Evolutionary conservation across 192 early-diverging fungal species (phyloP).

Genomic region (Coemansia sp.): DNA sequence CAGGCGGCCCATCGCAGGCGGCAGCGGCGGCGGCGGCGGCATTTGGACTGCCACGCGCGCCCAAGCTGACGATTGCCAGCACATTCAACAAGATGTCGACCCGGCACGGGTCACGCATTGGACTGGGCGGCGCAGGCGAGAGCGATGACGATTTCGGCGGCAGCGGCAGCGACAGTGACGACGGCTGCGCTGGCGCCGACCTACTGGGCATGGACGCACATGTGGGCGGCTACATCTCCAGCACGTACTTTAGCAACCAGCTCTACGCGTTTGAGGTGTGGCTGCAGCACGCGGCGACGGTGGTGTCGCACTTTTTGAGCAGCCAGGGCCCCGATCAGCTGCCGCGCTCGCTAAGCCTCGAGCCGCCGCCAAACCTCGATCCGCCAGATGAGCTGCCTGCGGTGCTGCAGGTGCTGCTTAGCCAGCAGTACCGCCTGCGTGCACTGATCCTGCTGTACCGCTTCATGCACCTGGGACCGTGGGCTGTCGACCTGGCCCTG

Average conservation of each 20-base stretch:
- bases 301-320: slow-evolving; percentile 61
- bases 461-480: slow-evolving; percentile 88
- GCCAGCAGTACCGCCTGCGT: slow-evolving; percentile 89
- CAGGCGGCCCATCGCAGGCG: neutral
- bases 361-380: slow-evolving; percentile 39
- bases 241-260: slow-evolving; percentile 94
- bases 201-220: slow-evolving; percentile 2
- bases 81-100: slow-evolving; percentile 21
- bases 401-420: slow-evolving; percentile 92
- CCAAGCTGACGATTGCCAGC: slow-evolving; percentile 34
- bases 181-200: slow-evolving; percentile 4
- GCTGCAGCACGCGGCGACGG: slow-evolving; percentile 72
- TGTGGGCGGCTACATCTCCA: slow-evolving; percentile 49
- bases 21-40: neutral
- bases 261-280: slow-evolving; percentile 97
- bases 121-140: slow-evolving; percentile 16
- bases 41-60: slow-evolving; percentile 11
- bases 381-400: slow-evolving; percentile 93
- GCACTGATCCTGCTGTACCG: slow-evolving; percentile 87
- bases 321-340: slow-evolving; percentile 32
- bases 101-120: slow-evolving; percentile 16
- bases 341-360: slow-evolving; percentile 45
- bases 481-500: slow-evolving; percentile 91
- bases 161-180: slow-evolving; percentile 38
- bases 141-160: slow-evolving; percentile 16